Conservation (phyloP, 257 asterid species). For the Avicennia marina region DNA sequence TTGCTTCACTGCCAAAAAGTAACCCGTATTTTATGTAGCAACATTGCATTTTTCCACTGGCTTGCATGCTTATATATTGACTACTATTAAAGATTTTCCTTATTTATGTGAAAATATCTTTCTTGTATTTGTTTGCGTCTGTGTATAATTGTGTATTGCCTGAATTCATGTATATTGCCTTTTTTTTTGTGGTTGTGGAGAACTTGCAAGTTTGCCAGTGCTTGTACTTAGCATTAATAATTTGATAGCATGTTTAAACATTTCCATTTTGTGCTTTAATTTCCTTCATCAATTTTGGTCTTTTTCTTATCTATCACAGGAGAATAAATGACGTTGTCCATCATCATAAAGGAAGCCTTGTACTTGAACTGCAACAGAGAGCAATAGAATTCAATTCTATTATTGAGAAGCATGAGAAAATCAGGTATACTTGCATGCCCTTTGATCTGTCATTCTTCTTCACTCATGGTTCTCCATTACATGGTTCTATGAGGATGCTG, state of each 20-base stretch:
- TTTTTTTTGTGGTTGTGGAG: background rate
- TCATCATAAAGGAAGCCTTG: slow-evolving; percentile 84
- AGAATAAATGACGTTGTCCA: slow-evolving; percentile 58
- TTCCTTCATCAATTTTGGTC: slow-evolving; percentile 1
- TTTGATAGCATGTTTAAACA: slow-evolving; percentile 1
- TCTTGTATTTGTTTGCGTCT: background rate
- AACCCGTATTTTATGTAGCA: background rate
- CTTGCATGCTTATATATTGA: background rate
- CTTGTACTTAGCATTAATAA: slow-evolving; percentile 1
- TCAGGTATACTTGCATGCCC: slow-evolving; percentile 45
- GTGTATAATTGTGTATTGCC: background rate
- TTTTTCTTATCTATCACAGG: slow-evolving; percentile 38
- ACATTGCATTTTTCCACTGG: background rate
- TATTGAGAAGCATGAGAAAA: slow-evolving; percentile 67
- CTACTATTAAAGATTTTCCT: background rate
- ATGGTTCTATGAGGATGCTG: slow-evolving; percentile 9
- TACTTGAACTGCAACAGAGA: slow-evolving; percentile 96
- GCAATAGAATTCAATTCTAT: slow-evolving; percentile 89
- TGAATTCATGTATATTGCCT: background rate
- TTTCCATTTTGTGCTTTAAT: slow-evolving; percentile 3
- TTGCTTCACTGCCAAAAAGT: slow-evolving; percentile 2
- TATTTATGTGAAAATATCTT: background rate
- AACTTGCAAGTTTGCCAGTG: background rate
- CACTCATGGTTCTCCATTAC: slow-evolving; percentile 11
- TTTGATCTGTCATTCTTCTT: background rate